A percentile compares a stretch with the other conserved stretches of the same genome.
Conservation (phyloP, 2,329 filamentous ascomycete genomes). For the Drechslerella coelobrocha region DNA sequence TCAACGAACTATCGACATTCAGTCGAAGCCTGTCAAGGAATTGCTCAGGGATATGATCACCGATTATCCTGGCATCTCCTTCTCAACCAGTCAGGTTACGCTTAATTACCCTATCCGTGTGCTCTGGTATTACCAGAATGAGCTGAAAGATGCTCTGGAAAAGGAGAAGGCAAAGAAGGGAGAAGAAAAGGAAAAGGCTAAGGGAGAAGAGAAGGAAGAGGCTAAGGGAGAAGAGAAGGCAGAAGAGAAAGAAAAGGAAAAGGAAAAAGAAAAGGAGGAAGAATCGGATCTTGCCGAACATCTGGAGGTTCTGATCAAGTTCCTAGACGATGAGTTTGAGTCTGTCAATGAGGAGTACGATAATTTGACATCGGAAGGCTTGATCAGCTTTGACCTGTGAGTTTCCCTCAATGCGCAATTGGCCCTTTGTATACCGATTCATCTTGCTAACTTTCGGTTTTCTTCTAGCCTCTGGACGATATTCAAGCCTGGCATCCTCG, state of each 20-base stretch:
- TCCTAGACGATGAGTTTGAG: conserved; percentile 49
- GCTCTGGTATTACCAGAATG: conserved; percentile 31
- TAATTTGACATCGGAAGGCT: conserved; percentile 43
- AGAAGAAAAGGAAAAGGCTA: too few species aligned
- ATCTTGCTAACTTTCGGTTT: conserved; percentile 10
- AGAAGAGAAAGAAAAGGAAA: too few species aligned
- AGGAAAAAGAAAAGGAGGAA: too few species aligned
- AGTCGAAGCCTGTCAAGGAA: conserved; percentile 24
- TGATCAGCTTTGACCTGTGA: conserved; percentile 51
- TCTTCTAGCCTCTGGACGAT: conserved; percentile 38
- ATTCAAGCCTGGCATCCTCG: conserved; percentile 27
- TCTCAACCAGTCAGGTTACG: conserved; percentile 9
- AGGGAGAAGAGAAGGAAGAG: too few species aligned
- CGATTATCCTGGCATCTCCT: conserved; percentile 31
- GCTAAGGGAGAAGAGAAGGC: too few species aligned
- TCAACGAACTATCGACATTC: conserved; percentile 28
- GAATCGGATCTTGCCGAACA: conserved; percentile 19
- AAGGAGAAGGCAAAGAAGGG: background rate
- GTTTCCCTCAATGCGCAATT: background rate
- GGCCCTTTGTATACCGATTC: too few species aligned
- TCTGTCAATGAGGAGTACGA: conserved; percentile 39
- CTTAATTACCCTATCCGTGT: conserved; percentile 34
- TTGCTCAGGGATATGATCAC: conserved; percentile 24
- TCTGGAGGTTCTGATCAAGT: conserved; percentile 20
- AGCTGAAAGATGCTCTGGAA: conserved; percentile 11